A percentile compares a stretch with the other conserved stretches of the same genome.
Conservation (phyloP, 2,329 filamentous ascomycete species). For the Colletotrichum tropicale region DNA sequence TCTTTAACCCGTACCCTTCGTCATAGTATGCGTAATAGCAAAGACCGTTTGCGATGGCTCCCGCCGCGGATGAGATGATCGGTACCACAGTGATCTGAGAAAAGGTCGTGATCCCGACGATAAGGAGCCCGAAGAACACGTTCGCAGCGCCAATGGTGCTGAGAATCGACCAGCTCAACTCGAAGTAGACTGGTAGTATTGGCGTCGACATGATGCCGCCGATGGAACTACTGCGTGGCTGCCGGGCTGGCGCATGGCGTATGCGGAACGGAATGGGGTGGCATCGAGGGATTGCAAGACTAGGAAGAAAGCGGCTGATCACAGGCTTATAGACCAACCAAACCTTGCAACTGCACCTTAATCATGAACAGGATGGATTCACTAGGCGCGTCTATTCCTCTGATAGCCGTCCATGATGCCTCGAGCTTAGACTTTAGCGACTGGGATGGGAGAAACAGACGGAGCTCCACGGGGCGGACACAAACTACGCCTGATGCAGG, state of each 20-base stretch:
- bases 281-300: fast-evolving
- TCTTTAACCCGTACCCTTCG: conserved; percentile 22
- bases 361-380: background rate
- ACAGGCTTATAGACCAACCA: background rate
- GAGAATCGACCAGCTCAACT: conserved; percentile 49
- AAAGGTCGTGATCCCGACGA: conserved; percentile 43
- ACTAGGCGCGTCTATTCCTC: background rate
- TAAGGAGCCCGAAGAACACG: conserved; percentile 40
- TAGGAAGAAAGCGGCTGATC: background rate
- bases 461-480: background rate
- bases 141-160: conserved; percentile 47
- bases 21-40: conserved; percentile 48
- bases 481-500: background rate
- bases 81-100: conserved; percentile 43
- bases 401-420: background rate
- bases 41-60: conserved; percentile 45
- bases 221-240: background rate
- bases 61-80: conserved; percentile 39
- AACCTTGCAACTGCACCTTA: background rate
- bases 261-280: background rate
- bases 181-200: conserved; percentile 36
- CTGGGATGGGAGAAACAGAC: background rate
- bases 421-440: background rate
- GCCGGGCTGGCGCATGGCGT: background rate
- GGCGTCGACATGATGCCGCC: background rate